These are phyloP conservation scores for Talinum fruticosum DNA, from an alignment of 148 eudicot genomes.

Conservation along the genomic window DNA sequence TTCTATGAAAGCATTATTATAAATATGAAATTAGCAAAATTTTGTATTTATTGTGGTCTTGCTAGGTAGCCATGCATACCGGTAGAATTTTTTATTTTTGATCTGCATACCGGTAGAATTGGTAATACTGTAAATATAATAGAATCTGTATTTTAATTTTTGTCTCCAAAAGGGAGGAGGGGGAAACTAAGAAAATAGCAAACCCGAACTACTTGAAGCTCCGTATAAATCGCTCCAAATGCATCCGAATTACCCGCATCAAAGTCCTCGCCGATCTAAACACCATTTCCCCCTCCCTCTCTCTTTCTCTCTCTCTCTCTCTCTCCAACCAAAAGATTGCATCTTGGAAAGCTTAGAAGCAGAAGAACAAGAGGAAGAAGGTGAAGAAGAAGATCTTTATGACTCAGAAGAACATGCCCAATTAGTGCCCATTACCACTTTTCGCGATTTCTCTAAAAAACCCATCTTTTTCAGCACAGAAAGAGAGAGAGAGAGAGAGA, in stretches of 20 bases:
- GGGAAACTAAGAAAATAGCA: not conserved
- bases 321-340: conserved; percentile 12
- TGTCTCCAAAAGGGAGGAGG: too few species aligned
- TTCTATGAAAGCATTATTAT: too few species aligned
- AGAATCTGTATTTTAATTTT: too few species aligned
- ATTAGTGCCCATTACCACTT: not conserved
- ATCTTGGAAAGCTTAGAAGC: conserved; percentile 2
- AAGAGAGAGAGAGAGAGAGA: not conserved
- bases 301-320: not conserved
- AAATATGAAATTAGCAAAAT: too few species aligned
- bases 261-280: conserved; percentile 15
- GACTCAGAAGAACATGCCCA: not conserved
- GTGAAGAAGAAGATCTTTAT: not conserved
- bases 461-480: not conserved
- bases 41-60: too few species aligned
- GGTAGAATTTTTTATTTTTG: too few species aligned
- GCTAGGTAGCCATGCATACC: too few species aligned
- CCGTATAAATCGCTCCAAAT: conserved; percentile 22
- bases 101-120: too few species aligned
- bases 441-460: not conserved
- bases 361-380: not conserved
- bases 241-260: not conserved
- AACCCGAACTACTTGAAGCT: conserved; percentile 13
- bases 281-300: not conserved
- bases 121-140: too few species aligned